Percentiles rank a stretch among this genome's conserved stretches.
These are phyloP conservation scores for Amoeboradix gromovi DNA, from an alignment of 371 early-diverging fungal genomes.

Conservation along the genomic window DNA sequence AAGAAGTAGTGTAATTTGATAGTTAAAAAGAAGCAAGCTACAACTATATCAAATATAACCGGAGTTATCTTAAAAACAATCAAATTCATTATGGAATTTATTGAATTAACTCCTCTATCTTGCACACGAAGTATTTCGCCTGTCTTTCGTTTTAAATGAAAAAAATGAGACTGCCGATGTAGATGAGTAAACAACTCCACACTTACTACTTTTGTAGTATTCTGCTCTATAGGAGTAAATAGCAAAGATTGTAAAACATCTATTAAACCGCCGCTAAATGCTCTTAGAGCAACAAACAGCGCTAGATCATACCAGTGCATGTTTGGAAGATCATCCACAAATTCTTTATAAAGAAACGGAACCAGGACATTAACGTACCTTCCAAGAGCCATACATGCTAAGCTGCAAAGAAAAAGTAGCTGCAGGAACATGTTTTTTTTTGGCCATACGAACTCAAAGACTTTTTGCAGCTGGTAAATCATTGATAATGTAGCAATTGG, in stretches of 20 bases:
- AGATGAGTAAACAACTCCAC: background rate
- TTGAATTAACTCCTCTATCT: constrained; percentile 55
- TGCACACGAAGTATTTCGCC: constrained; percentile 57
- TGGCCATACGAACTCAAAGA: background rate
- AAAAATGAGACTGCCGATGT: background rate
- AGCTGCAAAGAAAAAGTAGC: background rate
- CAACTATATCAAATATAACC: constrained; percentile 44
- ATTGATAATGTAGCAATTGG: background rate
- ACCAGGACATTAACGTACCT: background rate
- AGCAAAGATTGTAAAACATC: background rate
- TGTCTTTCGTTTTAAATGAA: constrained; percentile 48
- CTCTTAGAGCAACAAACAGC: background rate
- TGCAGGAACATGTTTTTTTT: background rate
- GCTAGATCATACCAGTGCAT: background rate
- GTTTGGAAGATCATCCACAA: background rate
- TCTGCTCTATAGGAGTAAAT: background rate
- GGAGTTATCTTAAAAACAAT: constrained; percentile 65
- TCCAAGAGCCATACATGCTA: background rate
- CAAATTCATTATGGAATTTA: constrained; percentile 43
- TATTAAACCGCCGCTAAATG: background rate
- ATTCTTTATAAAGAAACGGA: background rate
- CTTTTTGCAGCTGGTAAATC: background rate
- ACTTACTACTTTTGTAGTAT: background rate
- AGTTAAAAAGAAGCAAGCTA: constrained; percentile 43
- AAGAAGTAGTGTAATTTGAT: constrained; percentile 36